Percentiles rank a stretch among this genome's conserved stretches.
These are phyloP conservation scores for Fusarium acutatum DNA, from an alignment of 2,329 filamentous ascomycete genomes.

Conservation along the genomic window DNA sequence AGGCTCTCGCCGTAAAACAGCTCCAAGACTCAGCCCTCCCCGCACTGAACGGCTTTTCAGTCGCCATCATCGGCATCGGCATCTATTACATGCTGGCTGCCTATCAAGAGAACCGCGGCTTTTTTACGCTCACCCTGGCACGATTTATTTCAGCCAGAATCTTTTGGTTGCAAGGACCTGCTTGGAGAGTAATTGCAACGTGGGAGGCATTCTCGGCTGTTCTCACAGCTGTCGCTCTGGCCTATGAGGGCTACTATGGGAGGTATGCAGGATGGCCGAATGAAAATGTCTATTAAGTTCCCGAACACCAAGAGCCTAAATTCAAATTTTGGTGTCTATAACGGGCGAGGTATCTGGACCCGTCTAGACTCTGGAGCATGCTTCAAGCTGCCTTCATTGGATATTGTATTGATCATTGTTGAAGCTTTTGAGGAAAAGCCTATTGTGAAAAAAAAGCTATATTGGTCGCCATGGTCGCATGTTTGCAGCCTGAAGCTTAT, in stretches of 20 bases:
- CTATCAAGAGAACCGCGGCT: conserved; percentile 3
- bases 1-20: conserved; percentile 17
- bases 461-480: too few relatives aligned
- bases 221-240: neutral
- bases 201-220: conserved; percentile 11
- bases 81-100: conserved; percentile 17
- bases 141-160: conserved; percentile 10
- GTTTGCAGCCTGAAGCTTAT: too few relatives aligned
- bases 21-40: conserved; percentile 16
- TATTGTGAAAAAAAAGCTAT: too few relatives aligned
- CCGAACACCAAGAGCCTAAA: too few relatives aligned
- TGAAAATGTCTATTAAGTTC: too few relatives aligned
- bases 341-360: too few relatives aligned
- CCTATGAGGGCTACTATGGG: neutral
- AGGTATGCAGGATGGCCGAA: neutral
- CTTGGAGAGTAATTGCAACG: conserved; percentile 8
- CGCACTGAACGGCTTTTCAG: conserved; percentile 23
- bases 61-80: conserved; percentile 17
- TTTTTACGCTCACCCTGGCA: conserved; percentile 5
- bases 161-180: conserved; percentile 11
- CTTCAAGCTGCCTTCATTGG: too few relatives aligned
- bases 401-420: too few relatives aligned
- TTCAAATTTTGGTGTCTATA: too few relatives aligned
- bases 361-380: too few relatives aligned
- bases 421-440: too few relatives aligned